Percentiles rank a stretch among this genome's conserved stretches.
These are phyloP conservation scores for Cercospora beticola DNA, from an alignment of 2,329 filamentous ascomycete species.

Conservation along the genomic window DNA sequence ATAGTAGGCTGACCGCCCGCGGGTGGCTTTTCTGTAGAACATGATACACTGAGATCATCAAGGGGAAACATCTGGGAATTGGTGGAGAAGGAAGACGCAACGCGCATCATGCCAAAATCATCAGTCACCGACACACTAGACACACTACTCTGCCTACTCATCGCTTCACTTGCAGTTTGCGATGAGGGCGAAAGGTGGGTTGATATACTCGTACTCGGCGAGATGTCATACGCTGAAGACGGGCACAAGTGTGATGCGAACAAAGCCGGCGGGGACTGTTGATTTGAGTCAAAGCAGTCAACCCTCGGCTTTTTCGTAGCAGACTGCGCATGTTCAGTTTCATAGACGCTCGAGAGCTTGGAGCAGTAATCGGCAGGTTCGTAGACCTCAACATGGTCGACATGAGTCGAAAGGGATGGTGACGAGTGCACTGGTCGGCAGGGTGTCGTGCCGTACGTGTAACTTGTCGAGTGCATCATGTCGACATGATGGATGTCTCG, in stretches of 20 bases:
- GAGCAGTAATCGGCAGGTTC: constrained; percentile 34
- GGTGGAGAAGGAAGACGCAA: constrained; percentile 43
- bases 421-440: constrained; percentile 12
- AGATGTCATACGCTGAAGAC: constrained; percentile 26
- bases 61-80: constrained; percentile 31
- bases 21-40: constrained; percentile 27
- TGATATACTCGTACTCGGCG: constrained; percentile 33
- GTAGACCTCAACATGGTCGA: constrained; percentile 27
- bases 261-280: constrained; percentile 19
- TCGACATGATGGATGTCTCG: constrained; percentile 27
- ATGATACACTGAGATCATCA: constrained; percentile 29
- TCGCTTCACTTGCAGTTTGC: constrained; percentile 33
- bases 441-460: constrained; percentile 29
- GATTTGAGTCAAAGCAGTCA: constrained; percentile 21
- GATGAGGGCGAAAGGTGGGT: constrained; percentile 32
- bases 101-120: constrained; percentile 46
- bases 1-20: constrained; percentile 30
- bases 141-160: constrained; percentile 50
- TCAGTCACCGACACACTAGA: constrained; percentile 43
- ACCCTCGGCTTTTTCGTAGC: constrained; percentile 30
- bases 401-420: constrained; percentile 33
- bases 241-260: constrained; percentile 24
- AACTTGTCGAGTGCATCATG: constrained; percentile 27
- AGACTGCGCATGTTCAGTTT: constrained; percentile 22
- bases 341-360: constrained; percentile 28